Evolutionary conservation across 2,329 filamentous ascomycete genomes (phyloP), one percentile per base, ranked within the genome.

Genomic region (Tricladium varicosporioides): DNA sequence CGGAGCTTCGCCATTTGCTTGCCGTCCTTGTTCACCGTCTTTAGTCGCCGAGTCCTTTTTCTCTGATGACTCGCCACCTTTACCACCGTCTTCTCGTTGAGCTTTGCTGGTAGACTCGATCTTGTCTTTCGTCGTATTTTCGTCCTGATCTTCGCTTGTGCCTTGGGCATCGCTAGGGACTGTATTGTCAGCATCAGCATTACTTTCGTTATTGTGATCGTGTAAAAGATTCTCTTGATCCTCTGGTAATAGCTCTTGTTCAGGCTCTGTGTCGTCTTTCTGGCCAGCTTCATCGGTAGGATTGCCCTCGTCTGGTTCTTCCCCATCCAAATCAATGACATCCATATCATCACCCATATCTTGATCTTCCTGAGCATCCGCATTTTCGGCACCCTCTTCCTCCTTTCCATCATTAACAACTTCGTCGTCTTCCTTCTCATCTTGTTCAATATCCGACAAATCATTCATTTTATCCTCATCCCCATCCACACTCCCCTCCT

Each of bases 61-160:
- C 49, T 89, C 82, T 5, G 85, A 82, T 1, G 82, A 79, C 10
- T 82, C 79, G 19, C 89, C 84, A 54, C 86, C 85, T 70, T 84
- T 79, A 18, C 86, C 80, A 14, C 87, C 87, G 54, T 85, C 80
- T 16, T 90, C 85, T 59, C 81, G 81, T 65, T 89, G 83, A 2
- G 86, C 79, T 51, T 85, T 83, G 59, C 77, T 78, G 63, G 83
- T 76, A 43, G 84, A 79, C 44, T 84, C 78, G 53, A 86, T 81
- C 18, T 87, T 81, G 18, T 85, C 72, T n/a, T 88, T 80, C 65
- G 81, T 79, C 18, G 84, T 76, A 54, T 86, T 80, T 31, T 86
- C 80, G 50, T 87, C 83, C 54, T 87, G 81, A 48, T 88, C 86
- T 50, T 84, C 80, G 1, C 87, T 86, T 13, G 82, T 80, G 44